Conservation (phyloP, 345 rosid species). For the Aquilaria sinensis region DNA sequence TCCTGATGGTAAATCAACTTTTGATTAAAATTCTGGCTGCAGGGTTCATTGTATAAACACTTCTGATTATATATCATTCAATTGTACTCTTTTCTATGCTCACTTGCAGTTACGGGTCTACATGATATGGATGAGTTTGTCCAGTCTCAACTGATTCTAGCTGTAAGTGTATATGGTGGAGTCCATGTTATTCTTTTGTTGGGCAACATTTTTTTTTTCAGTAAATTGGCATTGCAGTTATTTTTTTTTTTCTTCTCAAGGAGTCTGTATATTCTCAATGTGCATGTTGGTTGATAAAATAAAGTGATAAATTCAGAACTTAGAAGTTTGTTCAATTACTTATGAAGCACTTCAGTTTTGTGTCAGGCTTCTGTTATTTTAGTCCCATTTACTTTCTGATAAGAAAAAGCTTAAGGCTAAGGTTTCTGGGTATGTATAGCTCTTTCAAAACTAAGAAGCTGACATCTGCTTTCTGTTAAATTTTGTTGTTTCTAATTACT, state of each 20-base stretch:
- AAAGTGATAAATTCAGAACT: neutral
- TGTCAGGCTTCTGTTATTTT: too few relatives aligned
- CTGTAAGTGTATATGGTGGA: conserved; percentile 42
- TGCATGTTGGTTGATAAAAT: neutral
- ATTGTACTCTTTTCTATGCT: conserved; percentile 13
- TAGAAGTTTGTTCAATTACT: neutral
- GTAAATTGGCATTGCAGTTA: neutral
- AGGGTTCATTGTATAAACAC: neutral
- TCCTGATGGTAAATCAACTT: conserved; percentile 70
- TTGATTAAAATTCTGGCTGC: conserved; percentile 7
- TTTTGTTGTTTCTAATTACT: too few relatives aligned
- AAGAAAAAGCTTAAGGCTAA: too few relatives aligned
- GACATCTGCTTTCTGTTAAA: too few relatives aligned
- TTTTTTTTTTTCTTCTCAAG: neutral
- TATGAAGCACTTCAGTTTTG: too few relatives aligned
- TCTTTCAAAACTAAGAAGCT: too few relatives aligned
- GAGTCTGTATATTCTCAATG: too few relatives aligned
- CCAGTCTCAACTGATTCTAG: conserved; percentile 91
- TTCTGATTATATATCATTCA: conserved; percentile 1
- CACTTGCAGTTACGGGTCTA: conserved; percentile 83
- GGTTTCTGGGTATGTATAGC: too few relatives aligned
- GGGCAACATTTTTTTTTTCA: neutral
- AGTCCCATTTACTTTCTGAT: too few relatives aligned
- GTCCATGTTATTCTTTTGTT: neutral
- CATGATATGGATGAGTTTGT: conserved; percentile 99